These are phyloP conservation scores for Crithidia mellificae DNA, from an alignment of 208 protist species.

Conservation along the genomic window DNA sequence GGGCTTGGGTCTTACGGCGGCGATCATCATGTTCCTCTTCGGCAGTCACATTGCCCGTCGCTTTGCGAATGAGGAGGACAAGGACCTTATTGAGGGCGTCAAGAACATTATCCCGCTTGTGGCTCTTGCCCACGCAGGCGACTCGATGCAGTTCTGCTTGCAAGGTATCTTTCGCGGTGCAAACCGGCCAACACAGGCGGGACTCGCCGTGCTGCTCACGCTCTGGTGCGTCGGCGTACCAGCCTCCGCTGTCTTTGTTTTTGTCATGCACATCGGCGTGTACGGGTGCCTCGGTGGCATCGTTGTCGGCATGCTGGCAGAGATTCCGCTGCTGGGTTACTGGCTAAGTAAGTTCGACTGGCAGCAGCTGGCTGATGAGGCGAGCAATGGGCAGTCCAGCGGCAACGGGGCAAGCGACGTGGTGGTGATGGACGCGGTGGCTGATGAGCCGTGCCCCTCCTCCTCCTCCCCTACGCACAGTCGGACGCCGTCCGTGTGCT, in stretches of 20 bases:
- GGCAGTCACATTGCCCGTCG: constrained; percentile 53
- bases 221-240: constrained; percentile 72
- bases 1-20: constrained; percentile 37
- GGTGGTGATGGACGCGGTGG: constrained; percentile 10
- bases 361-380: constrained; percentile 44
- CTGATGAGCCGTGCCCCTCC: constrained; percentile 1
- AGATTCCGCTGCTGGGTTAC: constrained; percentile 55
- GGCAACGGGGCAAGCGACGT: constrained; percentile 23
- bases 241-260: constrained; percentile 51
- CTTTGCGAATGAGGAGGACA: constrained; percentile 47
- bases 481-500: constrained; percentile 14
- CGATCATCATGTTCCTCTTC: constrained; percentile 47
- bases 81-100: constrained; percentile 38
- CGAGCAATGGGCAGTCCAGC: constrained; percentile 1
- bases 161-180: constrained; percentile 70
- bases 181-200: constrained; percentile 48
- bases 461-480: constrained; percentile 5
- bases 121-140: constrained; percentile 53
- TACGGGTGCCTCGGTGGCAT: constrained; percentile 56
- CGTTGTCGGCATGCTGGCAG: constrained; percentile 49
- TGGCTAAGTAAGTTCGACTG: constrained; percentile 63
- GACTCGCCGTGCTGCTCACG: constrained; percentile 54
- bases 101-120: constrained; percentile 53
- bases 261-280: constrained; percentile 51
- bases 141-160: constrained; percentile 71